A percentile compares a stretch with the other conserved stretches of the same genome.
These are phyloP conservation scores for Dryas alaskensis DNA, from an alignment of 306 rosid species.

Conservation along the genomic window DNA sequence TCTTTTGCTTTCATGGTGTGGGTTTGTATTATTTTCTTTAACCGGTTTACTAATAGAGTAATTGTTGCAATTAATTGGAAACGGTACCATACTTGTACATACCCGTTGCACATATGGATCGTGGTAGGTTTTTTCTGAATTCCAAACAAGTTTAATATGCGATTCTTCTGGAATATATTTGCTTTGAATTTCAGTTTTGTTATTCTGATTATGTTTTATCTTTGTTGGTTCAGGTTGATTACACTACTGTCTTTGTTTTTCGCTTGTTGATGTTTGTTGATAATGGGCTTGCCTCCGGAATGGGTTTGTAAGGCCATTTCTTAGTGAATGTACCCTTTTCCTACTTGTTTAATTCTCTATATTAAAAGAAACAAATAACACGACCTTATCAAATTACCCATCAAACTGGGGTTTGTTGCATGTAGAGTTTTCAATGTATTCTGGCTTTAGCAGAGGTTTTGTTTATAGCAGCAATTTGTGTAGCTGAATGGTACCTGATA, in stretches of 20 bases:
- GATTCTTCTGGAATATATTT: neutral
- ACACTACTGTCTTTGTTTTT: conserved; percentile 81
- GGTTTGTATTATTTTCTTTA: conserved; percentile 30
- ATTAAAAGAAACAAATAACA: neutral
- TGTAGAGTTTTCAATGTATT: neutral
- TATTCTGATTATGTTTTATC: neutral
- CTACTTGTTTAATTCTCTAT: conserved; percentile 5
- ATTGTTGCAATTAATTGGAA: conserved; percentile 90
- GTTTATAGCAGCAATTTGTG: neutral
- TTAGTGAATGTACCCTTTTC: conserved; percentile 18
- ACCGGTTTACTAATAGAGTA: conserved; percentile 45
- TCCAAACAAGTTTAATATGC: conserved; percentile 12
- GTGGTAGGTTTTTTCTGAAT: conserved; percentile 53
- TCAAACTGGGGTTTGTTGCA: neutral
- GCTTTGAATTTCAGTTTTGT: neutral
- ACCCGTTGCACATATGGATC: conserved; percentile 95
- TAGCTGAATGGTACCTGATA: neutral
- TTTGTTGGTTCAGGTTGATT: conserved; percentile 68
- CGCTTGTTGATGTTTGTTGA: conserved; percentile 95
- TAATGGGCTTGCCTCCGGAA: conserved; percentile 94
- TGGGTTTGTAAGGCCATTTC: conserved; percentile 92
- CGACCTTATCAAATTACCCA: neutral
- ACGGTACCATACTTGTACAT: conserved; percentile 70
- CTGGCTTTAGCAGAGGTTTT: neutral
- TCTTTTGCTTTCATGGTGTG: neutral